Evolutionary conservation across 2,329 filamentous ascomycete species (phyloP).

Genomic region (Stagonosporopsis chrysanthemi): DNA sequence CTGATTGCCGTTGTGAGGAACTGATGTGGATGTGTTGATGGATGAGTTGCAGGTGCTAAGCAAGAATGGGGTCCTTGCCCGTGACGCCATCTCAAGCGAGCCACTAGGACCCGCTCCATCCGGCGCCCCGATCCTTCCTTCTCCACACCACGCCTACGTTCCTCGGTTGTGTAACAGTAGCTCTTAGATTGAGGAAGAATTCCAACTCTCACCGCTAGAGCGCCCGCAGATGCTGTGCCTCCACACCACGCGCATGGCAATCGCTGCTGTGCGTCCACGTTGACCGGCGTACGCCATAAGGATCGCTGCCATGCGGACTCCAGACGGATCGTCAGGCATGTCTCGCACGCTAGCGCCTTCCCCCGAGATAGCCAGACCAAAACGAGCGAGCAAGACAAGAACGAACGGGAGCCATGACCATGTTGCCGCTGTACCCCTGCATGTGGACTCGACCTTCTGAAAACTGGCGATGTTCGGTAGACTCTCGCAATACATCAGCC

Average conservation of each 20-base stretch:
- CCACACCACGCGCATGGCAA: conserved; percentile 9
- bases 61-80: conserved; percentile 3
- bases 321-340: background rate
- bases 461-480: background rate
- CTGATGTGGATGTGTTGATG: conserved; percentile 9
- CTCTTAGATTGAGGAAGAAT: background rate
- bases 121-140: conserved; percentile 7
- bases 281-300: background rate
- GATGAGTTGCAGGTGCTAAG: conserved; percentile 10
- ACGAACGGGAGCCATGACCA: background rate
- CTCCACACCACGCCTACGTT: background rate
- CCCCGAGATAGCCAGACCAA: conserved; percentile 7
- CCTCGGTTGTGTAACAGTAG: conserved; percentile 1
- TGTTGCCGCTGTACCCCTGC: conserved; percentile 2
- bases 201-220: conserved; percentile 12
- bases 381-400: background rate
- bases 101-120: conserved; percentile 1
- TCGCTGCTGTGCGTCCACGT: background rate
- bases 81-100: conserved; percentile 8
- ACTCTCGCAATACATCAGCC: background rate
- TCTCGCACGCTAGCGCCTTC: conserved; percentile 15
- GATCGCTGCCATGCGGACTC: background rate
- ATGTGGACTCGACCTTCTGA: background rate
- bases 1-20: conserved; percentile 5
- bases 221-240: conserved; percentile 13